Evolutionary conservation across 2,329 filamentous ascomycete genomes (phyloP), one percentile per base, ranked within the genome.

Genomic region (Colletotrichum endophyticum): DNA sequence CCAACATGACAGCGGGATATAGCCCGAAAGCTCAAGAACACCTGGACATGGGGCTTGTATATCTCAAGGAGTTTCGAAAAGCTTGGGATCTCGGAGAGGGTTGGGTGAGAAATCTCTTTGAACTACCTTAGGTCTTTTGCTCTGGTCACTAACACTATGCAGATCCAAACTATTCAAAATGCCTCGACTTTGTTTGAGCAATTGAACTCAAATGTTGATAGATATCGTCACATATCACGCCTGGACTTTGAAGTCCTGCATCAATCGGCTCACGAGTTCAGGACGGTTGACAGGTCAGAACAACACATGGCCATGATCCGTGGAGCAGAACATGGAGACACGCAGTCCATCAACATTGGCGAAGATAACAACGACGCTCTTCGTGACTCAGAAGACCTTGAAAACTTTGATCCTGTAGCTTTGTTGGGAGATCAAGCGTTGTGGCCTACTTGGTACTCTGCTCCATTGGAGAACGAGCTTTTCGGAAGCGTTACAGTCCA

Each of bases 221-320:
- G 27, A 59, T 59, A 59, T 22, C 56, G 56, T 8, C 56, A 59
- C 27, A 28, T 13, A 59, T 59, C 56, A 27, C 56, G 25, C 22
- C 56, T 25, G 15, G 56, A 59, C 56, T 59, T 59, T 28, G 56
- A 59, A 59, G 56, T 22, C 13, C 27, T 59, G 27, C 56, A 59
- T 28, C 56, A 27, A 28, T 59, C 56, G 56, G 56, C 56, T 5
- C 56, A 59, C 27, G 56, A 28, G n/a, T 59, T 59, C 56, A 59
- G 56, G 22, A 59, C 56, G 8, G 15, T 59, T 3, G 56, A 59
- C 27, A 27, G 56, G 25, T 59, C 56, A 59, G 56, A 59, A 12
- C 56, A 59, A 27, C 56, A 59, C 15, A 28, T 28, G 25, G 56
- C 89, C 16, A 27, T 59, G 8, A 59, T 59, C 0, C 56, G 8